A percentile compares a stretch with the other conserved stretches of the same genome.
Conservation (phyloP, 345 rosid genomes). For the Microcos paniculata region DNA sequence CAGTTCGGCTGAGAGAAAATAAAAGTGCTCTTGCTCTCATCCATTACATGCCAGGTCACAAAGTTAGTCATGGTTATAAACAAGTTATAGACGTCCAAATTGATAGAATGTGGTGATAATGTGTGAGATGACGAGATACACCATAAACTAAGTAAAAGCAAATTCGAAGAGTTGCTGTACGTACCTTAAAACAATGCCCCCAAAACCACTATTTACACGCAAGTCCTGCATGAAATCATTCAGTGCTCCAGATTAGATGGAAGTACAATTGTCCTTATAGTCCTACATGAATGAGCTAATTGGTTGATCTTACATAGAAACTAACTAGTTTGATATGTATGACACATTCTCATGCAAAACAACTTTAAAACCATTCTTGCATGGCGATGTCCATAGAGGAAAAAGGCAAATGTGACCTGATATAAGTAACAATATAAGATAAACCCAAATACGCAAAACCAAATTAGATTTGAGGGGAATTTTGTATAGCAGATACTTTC, state of each 20-base stretch:
- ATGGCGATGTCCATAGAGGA: background rate
- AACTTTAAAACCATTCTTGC: background rate
- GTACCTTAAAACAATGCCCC: constrained; percentile 90
- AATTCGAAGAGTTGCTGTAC: background rate
- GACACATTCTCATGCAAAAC: background rate
- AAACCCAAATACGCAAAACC: background rate
- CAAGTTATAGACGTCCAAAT: no score
- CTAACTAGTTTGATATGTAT: background rate
- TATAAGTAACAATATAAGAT: background rate
- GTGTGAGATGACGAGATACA: background rate
- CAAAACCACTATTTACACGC: constrained; percentile 73
- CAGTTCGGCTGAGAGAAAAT: no score
- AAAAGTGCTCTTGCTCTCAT: no score
- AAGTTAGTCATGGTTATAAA: no score
- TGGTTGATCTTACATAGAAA: background rate
- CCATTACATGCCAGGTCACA: no score
- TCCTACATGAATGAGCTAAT: background rate
- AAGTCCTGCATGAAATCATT: constrained; percentile 63
- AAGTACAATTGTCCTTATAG: background rate
- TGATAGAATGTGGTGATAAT: background rate
- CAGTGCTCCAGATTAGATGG: background rate
- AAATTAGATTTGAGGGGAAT: constrained; percentile 1
- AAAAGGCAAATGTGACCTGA: background rate
- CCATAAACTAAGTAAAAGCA: background rate
- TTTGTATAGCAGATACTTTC: constrained; percentile 58